A percentile compares a stretch with the other conserved stretches of the same genome.
Conservation (phyloP, 2,329 filamentous ascomycete species). For the Colletotrichum sp. region DNA sequence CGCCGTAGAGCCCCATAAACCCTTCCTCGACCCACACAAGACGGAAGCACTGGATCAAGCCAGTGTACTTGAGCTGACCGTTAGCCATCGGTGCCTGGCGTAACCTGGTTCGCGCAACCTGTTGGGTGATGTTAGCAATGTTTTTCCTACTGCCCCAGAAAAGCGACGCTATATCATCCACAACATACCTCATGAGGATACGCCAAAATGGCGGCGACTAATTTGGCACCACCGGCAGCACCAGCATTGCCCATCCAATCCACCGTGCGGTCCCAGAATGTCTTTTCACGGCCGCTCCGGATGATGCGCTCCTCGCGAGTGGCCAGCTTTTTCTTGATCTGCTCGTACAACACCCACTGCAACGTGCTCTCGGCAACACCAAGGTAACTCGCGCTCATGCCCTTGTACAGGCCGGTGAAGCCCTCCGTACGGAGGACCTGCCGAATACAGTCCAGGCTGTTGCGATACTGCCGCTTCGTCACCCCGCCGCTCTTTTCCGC, state of each 20-base stretch:
- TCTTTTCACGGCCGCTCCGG: conserved; percentile 66
- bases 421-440: conserved; percentile 86
- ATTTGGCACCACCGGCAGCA: conserved; percentile 84
- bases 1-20: conserved; percentile 84
- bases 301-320: conserved; percentile 64
- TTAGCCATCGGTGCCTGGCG: conserved; percentile 80
- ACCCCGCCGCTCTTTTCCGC: conserved; percentile 63
- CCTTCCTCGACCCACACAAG: conserved; percentile 90
- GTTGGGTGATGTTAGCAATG: conserved; percentile 4
- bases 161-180: background rate
- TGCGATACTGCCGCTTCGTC: conserved; percentile 75
- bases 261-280: conserved; percentile 75
- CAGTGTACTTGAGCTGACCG: conserved; percentile 83
- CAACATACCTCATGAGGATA: conserved; percentile 85
- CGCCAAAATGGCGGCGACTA: conserved; percentile 81
- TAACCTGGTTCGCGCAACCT: conserved; percentile 83
- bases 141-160: background rate
- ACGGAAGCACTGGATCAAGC: conserved; percentile 86
- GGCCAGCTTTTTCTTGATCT: conserved; percentile 80
- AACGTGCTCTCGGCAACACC: conserved; percentile 89
- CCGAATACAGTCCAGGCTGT: conserved; percentile 85
- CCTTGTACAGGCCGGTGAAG: conserved; percentile 82
- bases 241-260: conserved; percentile 80
- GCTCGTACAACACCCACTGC: conserved; percentile 95
- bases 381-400: conserved; percentile 89